Evolutionary conservation across 495 filamentous ascomycete genomes (phyloP), one percentile per base, ranked within the genome.

Genomic region (Hypoxylon subgilvum): DNA sequence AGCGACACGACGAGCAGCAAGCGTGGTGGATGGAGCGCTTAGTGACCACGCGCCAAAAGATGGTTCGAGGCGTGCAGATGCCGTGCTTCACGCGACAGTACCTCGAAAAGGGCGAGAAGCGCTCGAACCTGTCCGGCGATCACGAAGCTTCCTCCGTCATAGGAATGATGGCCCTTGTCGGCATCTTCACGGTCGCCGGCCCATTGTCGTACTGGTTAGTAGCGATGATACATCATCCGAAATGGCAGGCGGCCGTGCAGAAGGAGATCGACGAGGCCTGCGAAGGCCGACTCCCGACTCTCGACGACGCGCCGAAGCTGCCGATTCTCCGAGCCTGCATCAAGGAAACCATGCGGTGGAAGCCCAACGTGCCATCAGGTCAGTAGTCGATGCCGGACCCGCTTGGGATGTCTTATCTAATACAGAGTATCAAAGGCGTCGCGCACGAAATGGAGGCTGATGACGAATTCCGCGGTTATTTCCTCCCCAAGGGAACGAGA

Each of bases 321-420:
- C 79, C 79, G 0, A 69, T 69, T 1, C 55, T 85, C 14, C 72
- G 81, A 23, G 83, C 84, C 0, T 75, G 81, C 41, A 77, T 85
- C 32, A 76, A 78, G 39, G 81, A 84, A 62, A 72, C 74, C 8
- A 69, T 84, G 63, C 73, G 84, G 21, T 86, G 84, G 84, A 75
- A 73, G 31, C 82, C 82, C 7, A 76, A 74, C 39, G 74, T 76
- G 1, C 74, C 74, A 2, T 72, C 73, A 2, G 74, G 73, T 74
- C 28, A 42, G 69, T 57, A 3, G 13, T 38, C 12, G 10, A 6
- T 14, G 12, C 1, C 12, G 1, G 25, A 6, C 1, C 17, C n/a
- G n/a, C n/a, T 38, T 10, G n/a, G n/a, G 9, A 12, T 34, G 7
- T 34, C 5, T 7, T 8, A 30, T 25, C 41, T 55, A 38, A 56